A percentile compares a stretch with the other conserved stretches of the same genome.
phyloP scores from a whole-genome alignment of 1,284 basidiomycete species.

The Coniferiporia weirii region DNA sequence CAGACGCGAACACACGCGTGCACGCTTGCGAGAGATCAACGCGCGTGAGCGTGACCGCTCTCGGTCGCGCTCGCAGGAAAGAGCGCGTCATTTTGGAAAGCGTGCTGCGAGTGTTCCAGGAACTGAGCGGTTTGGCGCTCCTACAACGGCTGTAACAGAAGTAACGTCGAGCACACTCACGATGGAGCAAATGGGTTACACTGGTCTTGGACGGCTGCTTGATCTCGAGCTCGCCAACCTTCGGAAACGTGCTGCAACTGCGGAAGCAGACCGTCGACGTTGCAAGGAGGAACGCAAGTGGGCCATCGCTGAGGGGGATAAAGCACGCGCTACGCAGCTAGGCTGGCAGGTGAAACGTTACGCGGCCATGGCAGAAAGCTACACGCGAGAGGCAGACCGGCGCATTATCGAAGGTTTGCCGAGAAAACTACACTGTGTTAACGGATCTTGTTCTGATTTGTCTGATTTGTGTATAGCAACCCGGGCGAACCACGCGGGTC shows the following conservation, averaged over 20 bases:
- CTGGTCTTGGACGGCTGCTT: conserved; percentile 15
- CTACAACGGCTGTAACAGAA: conserved; percentile 5
- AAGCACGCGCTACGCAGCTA: conserved; percentile 66
- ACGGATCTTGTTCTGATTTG: background rate
- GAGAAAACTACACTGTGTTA: background rate
- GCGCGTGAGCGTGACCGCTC: conserved; percentile 8
- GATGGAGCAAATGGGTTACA: conserved; percentile 46
- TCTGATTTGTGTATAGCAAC: background rate
- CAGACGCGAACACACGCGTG: conserved; percentile 12
- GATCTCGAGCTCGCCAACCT: conserved; percentile 62
- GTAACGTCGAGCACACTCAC: conserved; percentile 48
- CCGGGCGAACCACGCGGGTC: conserved; percentile 5
- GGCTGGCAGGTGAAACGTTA: conserved; percentile 77
- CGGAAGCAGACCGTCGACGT: conserved; percentile 72
- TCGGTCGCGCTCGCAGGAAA: conserved; percentile 6
- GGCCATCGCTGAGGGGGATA: conserved; percentile 71
- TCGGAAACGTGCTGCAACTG: conserved; percentile 67
- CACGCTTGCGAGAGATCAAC: conserved; percentile 15
- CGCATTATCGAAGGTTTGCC: conserved; percentile 60
- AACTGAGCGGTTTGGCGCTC: conserved; percentile 5
- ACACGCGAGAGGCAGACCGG: conserved; percentile 70
- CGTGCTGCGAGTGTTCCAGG: conserved; percentile 21
- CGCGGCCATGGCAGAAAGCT: conserved; percentile 72
- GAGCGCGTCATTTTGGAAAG: background rate
- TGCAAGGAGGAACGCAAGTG: conserved; percentile 81